Percentiles rank a stretch among this genome's conserved stretches.
Evolutionary conservation across 352 stramenopile genomes (phyloP).

Genomic region (Saprolegnia parasitica): DNA sequence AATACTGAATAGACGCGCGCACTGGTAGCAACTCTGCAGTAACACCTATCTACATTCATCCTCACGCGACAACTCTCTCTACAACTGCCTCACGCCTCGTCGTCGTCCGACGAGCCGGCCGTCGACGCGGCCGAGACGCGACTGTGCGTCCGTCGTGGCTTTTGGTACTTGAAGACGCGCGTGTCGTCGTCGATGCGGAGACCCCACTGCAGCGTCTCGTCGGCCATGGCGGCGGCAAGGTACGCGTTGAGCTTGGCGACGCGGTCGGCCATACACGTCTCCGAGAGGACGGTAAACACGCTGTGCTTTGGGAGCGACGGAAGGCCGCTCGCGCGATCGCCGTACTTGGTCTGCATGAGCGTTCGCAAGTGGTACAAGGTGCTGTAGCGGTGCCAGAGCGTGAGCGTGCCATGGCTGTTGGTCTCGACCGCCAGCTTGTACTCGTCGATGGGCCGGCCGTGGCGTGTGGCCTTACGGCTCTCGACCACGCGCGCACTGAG

Average conservation of each 20-base stretch:
- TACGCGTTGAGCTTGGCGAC: constrained; percentile 85
- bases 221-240: constrained; percentile 76
- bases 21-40: too few species aligned
- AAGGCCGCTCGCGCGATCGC: background rate
- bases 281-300: constrained; percentile 56
- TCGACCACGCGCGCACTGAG: background rate
- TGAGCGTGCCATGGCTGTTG: background rate
- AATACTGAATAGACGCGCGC: too few species aligned
- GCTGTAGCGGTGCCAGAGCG: background rate
- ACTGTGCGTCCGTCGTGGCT: background rate
- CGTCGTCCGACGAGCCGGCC: background rate
- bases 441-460: background rate
- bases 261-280: constrained; percentile 37
- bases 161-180: constrained; percentile 73
- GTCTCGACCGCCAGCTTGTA: constrained; percentile 5
- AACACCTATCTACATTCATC: background rate
- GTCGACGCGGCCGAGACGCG: background rate
- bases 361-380: background rate
- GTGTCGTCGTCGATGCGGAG: constrained; percentile 88
- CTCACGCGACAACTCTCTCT: background rate
- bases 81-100: background rate
- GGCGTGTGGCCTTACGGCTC: background rate
- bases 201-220: constrained; percentile 82
- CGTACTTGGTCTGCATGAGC: background rate
- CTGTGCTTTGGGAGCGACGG: background rate